Evolutionary conservation across 257 asterid genomes (phyloP), one percentile per base, ranked within the genome.

Genomic region (Nicotiana otophora): DNA sequence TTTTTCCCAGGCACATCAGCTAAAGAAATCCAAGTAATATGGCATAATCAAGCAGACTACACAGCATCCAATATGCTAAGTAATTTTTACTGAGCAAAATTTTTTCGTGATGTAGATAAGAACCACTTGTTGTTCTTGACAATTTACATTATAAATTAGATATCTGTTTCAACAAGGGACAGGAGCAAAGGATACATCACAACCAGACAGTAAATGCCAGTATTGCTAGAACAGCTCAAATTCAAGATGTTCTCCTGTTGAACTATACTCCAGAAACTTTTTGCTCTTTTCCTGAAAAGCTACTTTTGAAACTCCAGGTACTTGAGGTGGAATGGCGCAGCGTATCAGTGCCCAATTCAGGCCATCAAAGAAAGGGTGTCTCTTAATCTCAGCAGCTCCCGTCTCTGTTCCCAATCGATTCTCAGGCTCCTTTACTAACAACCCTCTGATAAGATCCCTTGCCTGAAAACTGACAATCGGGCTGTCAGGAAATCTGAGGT

Each of bases 371-470:
- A 92, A 92, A 9, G 92, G 90, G 87, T 92, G 97, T 68, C 88
- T 84, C 80, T 92, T 92, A 20, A 92, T 92, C 93, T 92, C 97
- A 3, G 95, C 93, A 48, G 97, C 91, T 23, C 97, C 97, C 0
- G 88, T 92, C 81, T 90, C 92, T 0, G 89, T 76, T 14, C 97
- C 97, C 70, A 92, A 63, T 31, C 97, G 87, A 60, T 84, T 82
- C 86, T 90, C 92, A 0, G 97, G 93, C 16, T 91, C 93, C 90
- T 92, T 92, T 75, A 88, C 90, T 64, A 92, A 62, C 55, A 92
- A 88, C 15, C 90, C 85, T n/a, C 97, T 84, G 39, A 92, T 92
- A 60, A 92, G 83, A 83, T 92, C 97, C 83, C 97, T 83, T 0
- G 91, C 97, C 55, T 91, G 95, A 16, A 89, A 90, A 85, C 97